Evolutionary conservation across 1,284 basidiomycete genomes (phyloP), one percentile per base, ranked within the genome.

Genomic region (Ganoderma resinaceum): DNA sequence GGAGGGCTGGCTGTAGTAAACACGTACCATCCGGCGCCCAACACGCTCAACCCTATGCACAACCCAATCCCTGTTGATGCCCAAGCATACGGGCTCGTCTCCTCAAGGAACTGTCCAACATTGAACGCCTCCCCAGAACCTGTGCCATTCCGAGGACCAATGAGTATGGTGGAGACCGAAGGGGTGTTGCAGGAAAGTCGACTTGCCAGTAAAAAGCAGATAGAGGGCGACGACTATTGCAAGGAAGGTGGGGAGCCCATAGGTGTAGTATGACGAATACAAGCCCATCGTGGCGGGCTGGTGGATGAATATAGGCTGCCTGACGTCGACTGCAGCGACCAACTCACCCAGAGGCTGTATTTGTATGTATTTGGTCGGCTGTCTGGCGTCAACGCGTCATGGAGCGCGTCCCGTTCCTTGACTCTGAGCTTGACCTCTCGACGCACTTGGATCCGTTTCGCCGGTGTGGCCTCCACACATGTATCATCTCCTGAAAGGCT

Each of bases 11-110:
- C 26, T 18, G 4, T 31, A 6, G 26, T 43, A 12, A 23, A 33
- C 18, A 86, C 93, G 72, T 70, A 97, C 97, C 97, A 99, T 81
- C 94, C 97, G 59, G 97, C 97, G 68, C 97, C 98, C 6, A 96
- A 82, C 7, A 98, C 97, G 75, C 94, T 96, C 59, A 99, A 79
- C 2, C 98, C 97, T 70, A 98, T 96, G 78, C 96, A 98, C 55
- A 99, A 85, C 42, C 94, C 96, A 68, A 99, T 94, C 11, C 97
- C 97, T 5, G 91, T 87, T 69, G 95, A 87, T 0, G 94, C 97
- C 96, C 96, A 99, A 26, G 91, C 90, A 80, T 95, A 98, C 0
- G 98, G 98, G 77, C 91, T 95, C 16, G 95, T 92, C 83, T 98
- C 94, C 78, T 96, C 95, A 52, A 99, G 87, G 85, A 96, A 98